Evolutionary conservation across 1,284 basidiomycete species (phyloP).

Genomic region (Apiotrichum mycotoxinovorans): DNA sequence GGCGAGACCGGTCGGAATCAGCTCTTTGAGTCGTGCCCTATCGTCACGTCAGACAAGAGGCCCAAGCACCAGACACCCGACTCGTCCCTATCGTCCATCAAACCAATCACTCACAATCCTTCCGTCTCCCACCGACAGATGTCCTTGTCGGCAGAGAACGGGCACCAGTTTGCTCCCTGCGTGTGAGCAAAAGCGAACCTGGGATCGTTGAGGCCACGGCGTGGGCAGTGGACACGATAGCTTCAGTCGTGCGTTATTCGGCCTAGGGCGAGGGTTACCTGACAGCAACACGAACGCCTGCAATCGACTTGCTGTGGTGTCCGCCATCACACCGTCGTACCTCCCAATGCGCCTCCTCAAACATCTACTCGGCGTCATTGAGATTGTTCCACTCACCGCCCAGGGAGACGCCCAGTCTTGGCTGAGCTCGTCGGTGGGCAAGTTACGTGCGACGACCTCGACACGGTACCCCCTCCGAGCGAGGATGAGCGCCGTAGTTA

Average conservation of each 20-base stretch:
- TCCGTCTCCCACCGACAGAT: constrained; percentile 19
- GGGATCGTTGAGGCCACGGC: neutral
- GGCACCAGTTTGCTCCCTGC: constrained; percentile 19
- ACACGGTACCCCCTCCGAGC: constrained; percentile 15
- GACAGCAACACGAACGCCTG: too few species aligned
- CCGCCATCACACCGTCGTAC: too few species aligned
- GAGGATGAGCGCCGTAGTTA: constrained; percentile 21
- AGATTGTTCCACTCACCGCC: constrained; percentile 11
- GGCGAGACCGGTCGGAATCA: constrained; percentile 22
- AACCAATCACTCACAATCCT: constrained; percentile 10
- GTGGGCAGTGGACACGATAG: too few species aligned
- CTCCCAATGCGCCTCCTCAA: too few species aligned
- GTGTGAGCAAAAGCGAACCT: neutral
- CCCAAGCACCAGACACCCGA: neutral
- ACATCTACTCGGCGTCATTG: neutral
- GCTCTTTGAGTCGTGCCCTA: constrained; percentile 13
- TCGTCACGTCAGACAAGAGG: neutral
- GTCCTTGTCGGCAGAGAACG: constrained; percentile 10
- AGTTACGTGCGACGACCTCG: constrained; percentile 12
- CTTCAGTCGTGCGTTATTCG: too few species aligned
- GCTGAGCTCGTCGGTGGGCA: constrained; percentile 9
- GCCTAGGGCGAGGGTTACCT: too few species aligned
- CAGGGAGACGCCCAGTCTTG: constrained; percentile 24
- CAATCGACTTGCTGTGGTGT: too few species aligned
- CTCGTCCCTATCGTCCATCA: neutral